Base-by-base conservation (phyloP, 2,329 filamentous ascomycete species). In the Colletotrichum caudatum region DNA sequence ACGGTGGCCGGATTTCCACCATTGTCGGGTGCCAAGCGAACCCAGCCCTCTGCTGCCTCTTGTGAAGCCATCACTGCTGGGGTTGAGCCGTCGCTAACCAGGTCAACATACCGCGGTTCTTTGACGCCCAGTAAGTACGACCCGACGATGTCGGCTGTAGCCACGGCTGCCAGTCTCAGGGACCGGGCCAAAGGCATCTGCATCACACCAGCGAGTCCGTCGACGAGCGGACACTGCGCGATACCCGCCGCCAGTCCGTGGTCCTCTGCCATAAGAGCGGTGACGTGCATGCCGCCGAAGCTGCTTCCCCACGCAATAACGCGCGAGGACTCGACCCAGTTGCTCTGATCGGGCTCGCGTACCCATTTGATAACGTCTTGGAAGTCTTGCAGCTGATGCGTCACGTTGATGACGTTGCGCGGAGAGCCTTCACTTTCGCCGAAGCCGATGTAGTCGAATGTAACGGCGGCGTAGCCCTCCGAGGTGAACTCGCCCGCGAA, bases 281-380 rank as follows among this genome's bases (percentile, higher is more conserved):
- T 71, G 51, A 53, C 51, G 53, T 71, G 69, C 69, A 71, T 71
- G 41, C 69, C 69, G 35, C 69, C 69, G 23, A 71, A 71, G 29
- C 69, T 71, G 23, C 64, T 71, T 1, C 69, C 69, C 69, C 69
- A 71, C 16, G 53, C 69, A 16, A 71, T 64, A 44, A 71, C 57
- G 44, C 69, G 64, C 2, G 51, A 50, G 7, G 67, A 16, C 26
- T 70, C 63, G 50, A 51, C 67, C 50, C 44, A 51, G 41, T 39
- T 54, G 20, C 12, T 29, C 44, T 64, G 69, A 4, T 69, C 69
- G 26, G 58, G 65, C 12, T 69, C 59, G 0, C 69, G 69, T 6
- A 37, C 65, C 69, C 69, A 71, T 18, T 39, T 59, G 2, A 71
- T 41, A 5, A 71, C 69, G 59, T 71, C 69, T 14, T 54, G 51